Base-by-base conservation (phyloP, 768 basidiomycete species). In the Cantharellus anzutake region DNA sequence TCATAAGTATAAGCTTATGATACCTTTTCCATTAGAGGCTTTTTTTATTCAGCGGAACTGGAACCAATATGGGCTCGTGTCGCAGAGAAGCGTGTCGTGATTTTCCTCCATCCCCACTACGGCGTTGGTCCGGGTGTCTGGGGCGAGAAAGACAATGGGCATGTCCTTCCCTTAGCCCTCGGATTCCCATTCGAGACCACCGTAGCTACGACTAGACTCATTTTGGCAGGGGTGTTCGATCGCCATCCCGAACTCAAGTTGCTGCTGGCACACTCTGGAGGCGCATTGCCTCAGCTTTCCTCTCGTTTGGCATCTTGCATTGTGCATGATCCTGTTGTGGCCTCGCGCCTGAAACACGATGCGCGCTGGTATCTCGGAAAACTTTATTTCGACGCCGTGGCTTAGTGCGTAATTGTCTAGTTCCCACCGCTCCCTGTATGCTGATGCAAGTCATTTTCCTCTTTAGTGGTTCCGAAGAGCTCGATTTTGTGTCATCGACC, bases 161-260 rank as follows among this genome's bases (percentile, higher is more conserved):
- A 92, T 63, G 90, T 90, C 42, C 78, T 93, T 38, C 84, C 88
- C 2, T 77, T 92, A 57, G 86, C 87, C 0, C 75, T 90, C 14
- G 89, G 90, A 1, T 92, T 93, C 70, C 89, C 89, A 2, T 84
- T 92, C 65, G 90, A 92, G 72, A 92, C 89, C 16, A 90, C 90
- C 3, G 81, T 80, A 40, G 85, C 88, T 2, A 78, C 80, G 39
- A 83, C 89, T 4, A 80, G 88, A 42, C 72, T 92, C 50, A 88
- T 92, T 65, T 77, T 91, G 56, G 76, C 85, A 5, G 89, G 90
- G 1, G 78, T 83, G 20, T 73, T 90, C 64, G 89, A 93, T 68
- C 81, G 83, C 29, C 81, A 82, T 71, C 88, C 88, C 2, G 67
- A 71, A 37, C 80, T 92, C 51, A 80, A 81, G 39, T 71, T 93